Percentiles rank a stretch among this genome's conserved stretches.
phyloP scores from a whole-genome alignment of 108 stramenopile genomes.

The Nitzschia sp. region DNA sequence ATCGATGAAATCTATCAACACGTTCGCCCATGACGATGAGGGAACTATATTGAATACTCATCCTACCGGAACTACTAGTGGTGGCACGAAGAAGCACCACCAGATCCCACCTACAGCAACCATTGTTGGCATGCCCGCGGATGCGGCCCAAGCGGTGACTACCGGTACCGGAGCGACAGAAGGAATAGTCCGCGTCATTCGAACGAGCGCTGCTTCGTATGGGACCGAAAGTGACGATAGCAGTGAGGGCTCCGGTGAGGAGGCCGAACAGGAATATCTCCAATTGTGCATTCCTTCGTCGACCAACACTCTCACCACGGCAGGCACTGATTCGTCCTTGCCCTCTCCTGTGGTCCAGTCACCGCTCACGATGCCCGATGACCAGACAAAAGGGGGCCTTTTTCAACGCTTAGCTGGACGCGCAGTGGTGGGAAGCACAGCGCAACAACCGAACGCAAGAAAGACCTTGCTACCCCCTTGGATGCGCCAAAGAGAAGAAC shows the following conservation, averaged over 20 bases:
- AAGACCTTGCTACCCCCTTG: not conserved
- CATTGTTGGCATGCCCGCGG: not conserved
- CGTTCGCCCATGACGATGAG: not conserved
- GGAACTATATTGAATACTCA: too few species aligned
- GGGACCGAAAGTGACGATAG: not conserved
- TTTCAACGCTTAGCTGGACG: not conserved
- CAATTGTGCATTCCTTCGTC: not conserved
- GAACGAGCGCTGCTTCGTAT: not conserved
- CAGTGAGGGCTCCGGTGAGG: not conserved
- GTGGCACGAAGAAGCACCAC: too few species aligned
- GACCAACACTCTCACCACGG: not conserved
- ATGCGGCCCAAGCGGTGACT: not conserved
- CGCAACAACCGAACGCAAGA: not conserved
- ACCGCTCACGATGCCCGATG: not conserved
- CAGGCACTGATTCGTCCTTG: not conserved
- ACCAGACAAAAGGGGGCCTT: not conserved
- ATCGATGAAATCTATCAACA: not conserved
- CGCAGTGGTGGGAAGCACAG: not conserved
- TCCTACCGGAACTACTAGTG: too few species aligned
- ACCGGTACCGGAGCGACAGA: not conserved
- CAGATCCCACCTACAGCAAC: too few species aligned
- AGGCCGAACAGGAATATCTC: conserved; percentile 1
- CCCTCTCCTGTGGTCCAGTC: not conserved
- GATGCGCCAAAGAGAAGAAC: too few species aligned
- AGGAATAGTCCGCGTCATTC: not conserved